Evolutionary conservation across 192 early-diverging fungal genomes (phyloP).

Genomic region (Allomyces javanicus): DNA sequence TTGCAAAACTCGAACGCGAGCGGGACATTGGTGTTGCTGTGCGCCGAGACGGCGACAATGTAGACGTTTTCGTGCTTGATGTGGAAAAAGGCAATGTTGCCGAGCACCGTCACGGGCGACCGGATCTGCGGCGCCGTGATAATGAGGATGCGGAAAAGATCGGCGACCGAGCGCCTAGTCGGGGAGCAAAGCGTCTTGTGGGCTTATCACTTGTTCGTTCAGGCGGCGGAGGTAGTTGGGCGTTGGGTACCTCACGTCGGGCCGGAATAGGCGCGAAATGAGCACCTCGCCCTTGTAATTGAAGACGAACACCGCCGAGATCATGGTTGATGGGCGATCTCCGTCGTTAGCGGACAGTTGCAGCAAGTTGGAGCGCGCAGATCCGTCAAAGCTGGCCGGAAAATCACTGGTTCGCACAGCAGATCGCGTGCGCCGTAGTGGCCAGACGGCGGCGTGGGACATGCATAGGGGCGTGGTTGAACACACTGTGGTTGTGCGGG

Average conservation of each 20-base stretch:
- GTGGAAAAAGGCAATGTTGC: constrained; percentile 86
- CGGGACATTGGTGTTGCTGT: constrained; percentile 52
- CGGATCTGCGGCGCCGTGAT: constrained; percentile 71
- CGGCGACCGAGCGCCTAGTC: constrained; percentile 69
- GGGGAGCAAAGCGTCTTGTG: too few species aligned
- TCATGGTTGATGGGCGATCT: background rate
- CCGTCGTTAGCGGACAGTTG: too few species aligned
- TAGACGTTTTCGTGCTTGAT: constrained; percentile 92
- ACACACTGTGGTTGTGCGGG: too few species aligned
- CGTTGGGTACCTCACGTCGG: constrained; percentile 68
- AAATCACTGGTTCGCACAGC: too few species aligned
- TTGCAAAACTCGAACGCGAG: constrained; percentile 67
- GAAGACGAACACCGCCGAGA: background rate
- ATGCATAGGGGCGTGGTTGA: too few species aligned
- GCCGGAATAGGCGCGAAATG: constrained; percentile 82
- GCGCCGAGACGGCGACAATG: constrained; percentile 58
- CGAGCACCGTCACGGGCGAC: constrained; percentile 71
- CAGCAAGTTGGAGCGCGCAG: too few species aligned
- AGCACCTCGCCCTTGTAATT: constrained; percentile 88
- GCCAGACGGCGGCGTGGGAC: too few species aligned
- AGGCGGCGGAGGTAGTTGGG: background rate
- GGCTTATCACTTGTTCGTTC: too few species aligned
- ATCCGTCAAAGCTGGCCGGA: too few species aligned
- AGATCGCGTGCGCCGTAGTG: too few species aligned
- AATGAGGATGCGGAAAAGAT: constrained; percentile 93